phyloP scores from a whole-genome alignment of 1,284 basidiomycete species.

The Rhodotorula sp. region DNA sequence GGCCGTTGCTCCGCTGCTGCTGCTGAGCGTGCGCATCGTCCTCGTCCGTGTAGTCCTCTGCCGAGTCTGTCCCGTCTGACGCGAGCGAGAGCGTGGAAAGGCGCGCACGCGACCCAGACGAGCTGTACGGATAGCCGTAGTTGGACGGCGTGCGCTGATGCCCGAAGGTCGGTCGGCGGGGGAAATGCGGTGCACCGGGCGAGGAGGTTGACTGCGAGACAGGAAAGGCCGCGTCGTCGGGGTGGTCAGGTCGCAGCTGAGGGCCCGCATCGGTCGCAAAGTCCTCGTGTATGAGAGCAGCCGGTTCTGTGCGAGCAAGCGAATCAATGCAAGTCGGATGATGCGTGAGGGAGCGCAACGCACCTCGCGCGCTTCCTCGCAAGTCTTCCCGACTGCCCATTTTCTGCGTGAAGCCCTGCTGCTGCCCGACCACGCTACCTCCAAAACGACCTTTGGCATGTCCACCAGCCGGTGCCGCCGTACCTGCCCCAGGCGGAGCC shows the following conservation, averaged over 20 bases:
- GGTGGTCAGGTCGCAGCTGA: slow-evolving; percentile 1
- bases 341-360: neutral
- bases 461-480: neutral
- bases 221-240: slow-evolving; percentile 34
- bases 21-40: neutral
- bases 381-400: slow-evolving; percentile 6
- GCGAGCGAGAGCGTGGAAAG: slow-evolving; percentile 28
- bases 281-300: neutral
- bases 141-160: slow-evolving; percentile 16
- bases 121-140: slow-evolving; percentile 12
- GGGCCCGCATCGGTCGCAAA: neutral
- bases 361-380: neutral
- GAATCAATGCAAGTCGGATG: no score
- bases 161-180: slow-evolving; percentile 24
- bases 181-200: slow-evolving; percentile 22
- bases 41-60: slow-evolving; percentile 14
- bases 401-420: neutral
- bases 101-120: slow-evolving; percentile 9
- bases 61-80: slow-evolving; percentile 31
- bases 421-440: slow-evolving; percentile 21
- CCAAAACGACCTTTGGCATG: slow-evolving; percentile 24
- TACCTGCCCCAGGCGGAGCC: slow-evolving; percentile 4
- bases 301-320: neutral
- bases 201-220: slow-evolving; percentile 20
- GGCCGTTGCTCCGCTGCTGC: neutral